phyloP scores from a whole-genome alignment of 208 protist genomes.

The Leishmania martiniquensis region DNA sequence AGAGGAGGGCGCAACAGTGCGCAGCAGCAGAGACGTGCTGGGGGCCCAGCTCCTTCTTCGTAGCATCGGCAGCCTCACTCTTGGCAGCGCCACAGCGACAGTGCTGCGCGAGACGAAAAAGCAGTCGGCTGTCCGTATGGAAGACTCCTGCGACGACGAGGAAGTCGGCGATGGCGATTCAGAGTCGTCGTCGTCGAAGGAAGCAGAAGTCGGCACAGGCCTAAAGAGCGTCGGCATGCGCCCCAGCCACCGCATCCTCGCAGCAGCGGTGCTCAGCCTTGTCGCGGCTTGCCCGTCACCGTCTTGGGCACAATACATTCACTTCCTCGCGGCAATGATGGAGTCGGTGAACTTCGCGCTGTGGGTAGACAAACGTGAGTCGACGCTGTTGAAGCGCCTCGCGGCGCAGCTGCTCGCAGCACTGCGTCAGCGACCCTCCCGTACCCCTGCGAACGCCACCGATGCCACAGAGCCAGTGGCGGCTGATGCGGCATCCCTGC shows the following conservation, averaged over 20 bases:
- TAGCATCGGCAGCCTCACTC: constrained; percentile 28
- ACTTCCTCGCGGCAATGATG: constrained; percentile 46
- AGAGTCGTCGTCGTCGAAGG: constrained; percentile 3
- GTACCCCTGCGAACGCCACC: neutral
- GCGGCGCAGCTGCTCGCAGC: constrained; percentile 20
- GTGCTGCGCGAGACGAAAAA: constrained; percentile 56
- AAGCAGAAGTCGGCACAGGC: neutral
- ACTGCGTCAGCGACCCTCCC: constrained; percentile 16
- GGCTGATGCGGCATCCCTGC: neutral
- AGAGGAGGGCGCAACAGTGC: constrained; percentile 25
- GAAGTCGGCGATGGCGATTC: constrained; percentile 23
- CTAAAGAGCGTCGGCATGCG: constrained; percentile 19
- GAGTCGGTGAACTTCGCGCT: constrained; percentile 48
- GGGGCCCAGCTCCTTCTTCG: constrained; percentile 42
- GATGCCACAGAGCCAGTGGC: neutral
- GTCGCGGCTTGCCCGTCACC: constrained; percentile 13
- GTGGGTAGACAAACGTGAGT: constrained; percentile 46
- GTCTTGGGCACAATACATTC: constrained; percentile 42
- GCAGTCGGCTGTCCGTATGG: constrained; percentile 14
- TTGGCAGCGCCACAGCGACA: constrained; percentile 38
- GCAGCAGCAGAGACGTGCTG: constrained; percentile 24
- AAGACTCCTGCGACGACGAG: constrained; percentile 16
- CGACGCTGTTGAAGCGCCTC: constrained; percentile 31
- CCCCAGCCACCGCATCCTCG: constrained; percentile 63
- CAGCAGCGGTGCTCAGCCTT: constrained; percentile 39